A percentile compares a stretch with the other conserved stretches of the same genome.
phyloP scores from a whole-genome alignment of 202 grass and related monocot genomes.

The Schoenoplectus tabernaemontani region DNA sequence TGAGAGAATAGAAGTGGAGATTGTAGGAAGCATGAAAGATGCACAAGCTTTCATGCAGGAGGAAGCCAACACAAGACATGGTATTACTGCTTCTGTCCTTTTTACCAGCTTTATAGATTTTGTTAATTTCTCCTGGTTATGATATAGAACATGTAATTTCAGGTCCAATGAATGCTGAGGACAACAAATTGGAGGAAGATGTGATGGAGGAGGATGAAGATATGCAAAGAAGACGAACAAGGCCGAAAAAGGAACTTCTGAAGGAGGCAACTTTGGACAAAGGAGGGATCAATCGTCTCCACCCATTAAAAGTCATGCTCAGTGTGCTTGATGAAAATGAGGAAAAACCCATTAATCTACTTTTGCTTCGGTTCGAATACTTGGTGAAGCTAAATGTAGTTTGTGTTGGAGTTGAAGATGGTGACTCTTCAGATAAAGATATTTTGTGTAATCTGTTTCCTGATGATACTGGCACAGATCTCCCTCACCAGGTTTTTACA shows the following conservation, averaged over 20 bases:
- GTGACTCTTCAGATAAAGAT: constrained; percentile 53
- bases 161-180: constrained; percentile 38
- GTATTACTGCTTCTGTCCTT: constrained; percentile 31
- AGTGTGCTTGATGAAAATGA: constrained; percentile 61
- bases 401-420: constrained; percentile 73
- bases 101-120: neutral
- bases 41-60: constrained; percentile 66
- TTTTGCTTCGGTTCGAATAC: constrained; percentile 66
- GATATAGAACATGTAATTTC: neutral
- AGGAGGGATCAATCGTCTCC: constrained; percentile 53
- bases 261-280: constrained; percentile 61
- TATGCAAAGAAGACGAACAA: constrained; percentile 85
- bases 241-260: constrained; percentile 50
- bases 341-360: constrained; percentile 42
- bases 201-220: constrained; percentile 85
- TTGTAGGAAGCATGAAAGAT: constrained; percentile 81
- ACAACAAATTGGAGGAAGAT: constrained; percentile 71
- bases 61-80: constrained; percentile 57
- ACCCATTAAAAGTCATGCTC: constrained; percentile 82
- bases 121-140: neutral
- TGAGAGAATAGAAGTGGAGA: constrained; percentile 89
- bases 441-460: constrained; percentile 96
- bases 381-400: constrained; percentile 87
- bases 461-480: constrained; percentile 82
- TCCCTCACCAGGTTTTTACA: constrained; percentile 66